Base-by-base conservation (phyloP, 2,329 filamentous ascomycete genomes). In the Colletotrichum destructivum region DNA sequence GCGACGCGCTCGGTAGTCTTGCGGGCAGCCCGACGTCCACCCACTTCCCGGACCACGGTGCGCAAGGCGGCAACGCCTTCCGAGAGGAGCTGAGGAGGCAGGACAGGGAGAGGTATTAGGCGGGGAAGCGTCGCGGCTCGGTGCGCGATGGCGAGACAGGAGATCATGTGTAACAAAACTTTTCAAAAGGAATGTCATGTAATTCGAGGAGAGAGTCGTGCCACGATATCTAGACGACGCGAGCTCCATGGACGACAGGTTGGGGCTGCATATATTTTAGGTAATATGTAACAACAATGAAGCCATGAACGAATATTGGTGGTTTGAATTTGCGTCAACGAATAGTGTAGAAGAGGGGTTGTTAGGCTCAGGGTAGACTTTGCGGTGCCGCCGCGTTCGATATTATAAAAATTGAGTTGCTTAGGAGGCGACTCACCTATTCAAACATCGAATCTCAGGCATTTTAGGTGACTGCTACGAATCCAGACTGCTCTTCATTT, bases 51-150 rank as follows among this genome's bases (percentile, higher is more conserved):
- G 78, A 83, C 21, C 81, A 83, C 68, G 75, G 78, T 49, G 78
- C 75, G 18, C 77, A 76, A 15, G 79, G 80, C 23, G 76, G 66
- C 15, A 88, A 88, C 63, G 78, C 80, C 7, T 88, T 88, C 77
- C 80, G 86, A 1, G 86, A 88, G 5, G 87, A 89, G 80, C 69
- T 88, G 74, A 79, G 76, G 71, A 82, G 87, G 74, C 86, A 88
- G 78, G 77, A 86, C 13, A 74, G 79, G 46, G 82, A 84, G 76
- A 82, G 84, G 57, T 72, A 75, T 49, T 81, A 79, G 73, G 44
- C 18, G 46, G 6, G 11, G n/a, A n/a, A 13, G 2, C 3, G 21
- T 38, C 1, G 26, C 9, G 15, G 60, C 60, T 40, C 31, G 26
- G 1, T 35, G 31, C 9, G 31, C 21, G 46, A 21, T 42, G 13